These are phyloP conservation scores for Salix koriyanagi DNA, from an alignment of 345 rosid genomes.

Conservation along the genomic window DNA sequence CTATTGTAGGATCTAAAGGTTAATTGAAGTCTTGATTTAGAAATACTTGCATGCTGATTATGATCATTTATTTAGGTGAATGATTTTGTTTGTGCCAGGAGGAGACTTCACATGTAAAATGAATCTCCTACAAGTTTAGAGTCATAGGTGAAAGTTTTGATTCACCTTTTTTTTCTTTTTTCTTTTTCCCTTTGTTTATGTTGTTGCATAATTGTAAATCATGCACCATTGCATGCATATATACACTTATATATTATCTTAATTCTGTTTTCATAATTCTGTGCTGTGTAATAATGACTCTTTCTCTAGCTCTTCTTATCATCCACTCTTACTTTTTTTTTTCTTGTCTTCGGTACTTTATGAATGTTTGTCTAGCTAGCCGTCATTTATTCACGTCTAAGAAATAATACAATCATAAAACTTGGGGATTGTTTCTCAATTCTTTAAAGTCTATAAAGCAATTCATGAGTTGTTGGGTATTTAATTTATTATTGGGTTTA, in stretches of 20 bases:
- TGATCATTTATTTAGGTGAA: background rate
- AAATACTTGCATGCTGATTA: background rate
- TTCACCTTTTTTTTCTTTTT: slow-evolving; percentile 17
- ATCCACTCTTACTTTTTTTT: background rate
- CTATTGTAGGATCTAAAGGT: background rate
- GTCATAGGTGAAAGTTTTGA: slow-evolving; percentile 21
- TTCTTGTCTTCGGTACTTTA: background rate
- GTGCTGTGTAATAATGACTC: background rate
- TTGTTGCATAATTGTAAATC: slow-evolving; percentile 18
- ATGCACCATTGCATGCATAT: slow-evolving; percentile 12
- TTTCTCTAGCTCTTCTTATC: background rate
- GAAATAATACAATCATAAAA: background rate
- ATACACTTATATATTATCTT: background rate
- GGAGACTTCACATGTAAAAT: background rate
- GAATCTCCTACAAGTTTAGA: background rate
- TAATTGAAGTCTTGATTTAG: background rate
- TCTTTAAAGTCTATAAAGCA: background rate
- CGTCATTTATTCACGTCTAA: background rate
- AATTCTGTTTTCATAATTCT: background rate
- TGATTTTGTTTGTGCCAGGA: background rate
- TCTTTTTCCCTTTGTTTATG: background rate
- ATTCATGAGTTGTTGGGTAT: too few species aligned
- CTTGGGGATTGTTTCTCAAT: background rate
- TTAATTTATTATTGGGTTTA: too few species aligned
- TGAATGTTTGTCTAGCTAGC: slow-evolving; percentile 1